Conservation (phyloP, 257 asterid species). For the Ilex aquifolium region DNA sequence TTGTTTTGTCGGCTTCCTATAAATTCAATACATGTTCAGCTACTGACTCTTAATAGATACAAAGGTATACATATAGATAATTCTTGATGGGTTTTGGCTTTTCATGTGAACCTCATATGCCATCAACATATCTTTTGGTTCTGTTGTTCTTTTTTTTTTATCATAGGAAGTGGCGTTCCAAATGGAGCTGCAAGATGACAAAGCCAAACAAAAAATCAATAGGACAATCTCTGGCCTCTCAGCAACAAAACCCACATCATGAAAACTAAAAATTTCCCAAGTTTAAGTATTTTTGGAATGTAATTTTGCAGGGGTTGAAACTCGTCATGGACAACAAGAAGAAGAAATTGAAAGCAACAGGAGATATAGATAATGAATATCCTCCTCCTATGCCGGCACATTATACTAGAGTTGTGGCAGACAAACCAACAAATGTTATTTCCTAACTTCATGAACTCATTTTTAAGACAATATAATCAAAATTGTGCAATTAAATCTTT, state of each 20-base stretch:
- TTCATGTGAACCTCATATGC: too few species aligned
- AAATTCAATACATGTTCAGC: too few species aligned
- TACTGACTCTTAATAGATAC: too few species aligned
- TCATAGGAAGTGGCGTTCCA: slow-evolving; percentile 52
- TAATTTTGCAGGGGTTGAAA: slow-evolving; percentile 48
- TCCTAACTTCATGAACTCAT: too few species aligned
- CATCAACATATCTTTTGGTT: neutral
- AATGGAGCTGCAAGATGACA: slow-evolving; percentile 47
- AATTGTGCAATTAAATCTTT: too few species aligned
- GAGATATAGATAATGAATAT: slow-evolving; percentile 53
- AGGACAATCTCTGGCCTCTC: slow-evolving; percentile 39
- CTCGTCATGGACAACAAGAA: slow-evolving; percentile 55
- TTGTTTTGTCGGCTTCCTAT: too few species aligned
- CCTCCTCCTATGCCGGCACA: slow-evolving; percentile 26
- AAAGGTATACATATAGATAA: too few species aligned
- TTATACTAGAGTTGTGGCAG: too few species aligned
- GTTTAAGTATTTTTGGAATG: neutral
- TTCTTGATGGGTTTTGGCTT: too few species aligned
- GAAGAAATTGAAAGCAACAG: slow-evolving; percentile 53
- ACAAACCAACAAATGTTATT: slow-evolving; percentile 38
- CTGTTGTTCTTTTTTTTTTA: neutral
- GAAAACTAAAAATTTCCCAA: too few species aligned
- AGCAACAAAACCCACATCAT: too few species aligned
- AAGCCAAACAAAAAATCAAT: slow-evolving; percentile 51
- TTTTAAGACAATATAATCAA: too few species aligned